These are phyloP conservation scores for Alternaria brassicae DNA, from an alignment of 2,329 filamentous ascomycete genomes.

Conservation along the genomic window DNA sequence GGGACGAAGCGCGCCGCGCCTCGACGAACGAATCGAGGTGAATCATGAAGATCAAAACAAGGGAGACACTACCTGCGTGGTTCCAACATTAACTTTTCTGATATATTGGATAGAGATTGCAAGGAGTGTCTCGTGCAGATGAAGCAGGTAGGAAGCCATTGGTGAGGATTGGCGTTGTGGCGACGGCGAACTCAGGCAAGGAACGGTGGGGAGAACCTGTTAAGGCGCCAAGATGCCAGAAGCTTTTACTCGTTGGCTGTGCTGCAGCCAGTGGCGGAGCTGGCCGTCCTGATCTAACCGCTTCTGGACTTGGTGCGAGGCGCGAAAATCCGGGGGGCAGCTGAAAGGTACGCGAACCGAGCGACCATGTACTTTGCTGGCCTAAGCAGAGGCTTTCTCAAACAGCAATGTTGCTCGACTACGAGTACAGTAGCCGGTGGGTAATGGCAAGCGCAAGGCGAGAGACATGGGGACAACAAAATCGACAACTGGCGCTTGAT, in stretches of 20 bases:
- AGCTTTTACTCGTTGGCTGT: conserved; percentile 26
- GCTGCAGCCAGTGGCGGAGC: conserved; percentile 5
- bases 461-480: background rate
- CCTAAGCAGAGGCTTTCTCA: background rate
- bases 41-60: conserved; percentile 3
- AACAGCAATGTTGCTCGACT: background rate
- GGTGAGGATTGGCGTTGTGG: conserved; percentile 9
- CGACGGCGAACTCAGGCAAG: conserved; percentile 17
- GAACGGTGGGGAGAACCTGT: conserved; percentile 24
- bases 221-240: conserved; percentile 34
- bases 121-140: conserved; percentile 29
- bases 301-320: conserved; percentile 22
- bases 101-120: background rate
- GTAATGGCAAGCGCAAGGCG: conserved; percentile 3
- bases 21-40: background rate
- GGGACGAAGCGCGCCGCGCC: conserved; percentile 1
- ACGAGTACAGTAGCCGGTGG: background rate
- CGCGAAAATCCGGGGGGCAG: conserved; percentile 37
- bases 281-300: conserved; percentile 30
- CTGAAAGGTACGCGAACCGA: conserved; percentile 14
- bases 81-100: background rate
- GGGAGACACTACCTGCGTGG: conserved; percentile 4
- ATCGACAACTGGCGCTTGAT: conserved; percentile 14
- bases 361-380: background rate
- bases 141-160: conserved; percentile 16